Evolutionary conservation across 2,329 filamentous ascomycete genomes (phyloP).

Genomic region (Colletotrichum zoysiae): DNA sequence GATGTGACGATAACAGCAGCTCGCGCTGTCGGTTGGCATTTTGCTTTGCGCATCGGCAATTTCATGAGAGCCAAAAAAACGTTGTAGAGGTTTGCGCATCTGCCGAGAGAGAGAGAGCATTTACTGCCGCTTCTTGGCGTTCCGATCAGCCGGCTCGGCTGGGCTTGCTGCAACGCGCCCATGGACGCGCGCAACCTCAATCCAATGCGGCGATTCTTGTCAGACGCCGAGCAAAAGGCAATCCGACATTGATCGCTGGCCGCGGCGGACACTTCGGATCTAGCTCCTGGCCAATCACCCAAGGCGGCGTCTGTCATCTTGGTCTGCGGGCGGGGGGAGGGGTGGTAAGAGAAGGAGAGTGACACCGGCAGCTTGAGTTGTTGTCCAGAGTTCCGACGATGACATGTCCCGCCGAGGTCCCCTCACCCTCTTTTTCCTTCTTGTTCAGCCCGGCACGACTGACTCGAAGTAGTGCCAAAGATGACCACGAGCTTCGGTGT

Average conservation of each 20-base stretch:
- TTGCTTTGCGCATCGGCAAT: slow-evolving; percentile 18
- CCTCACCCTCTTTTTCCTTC: background rate
- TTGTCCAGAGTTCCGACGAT: slow-evolving; percentile 21
- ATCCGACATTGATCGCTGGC: background rate
- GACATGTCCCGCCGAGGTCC: background rate
- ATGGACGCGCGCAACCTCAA: background rate
- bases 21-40: background rate
- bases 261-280: background rate
- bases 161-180: background rate
- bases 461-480: slow-evolving; percentile 9
- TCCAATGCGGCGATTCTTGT: background rate
- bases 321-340: no score
- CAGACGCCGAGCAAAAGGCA: background rate
- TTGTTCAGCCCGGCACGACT: background rate
- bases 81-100: no score
- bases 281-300: background rate
- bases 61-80: background rate
- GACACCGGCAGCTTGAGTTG: background rate
- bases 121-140: background rate
- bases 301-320: background rate
- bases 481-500: background rate
- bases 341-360: background rate
- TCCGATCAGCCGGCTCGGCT: background rate
- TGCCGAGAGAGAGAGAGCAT: background rate
- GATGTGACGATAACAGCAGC: slow-evolving; percentile 21